Evolutionary conservation across 352 stramenopile species (phyloP).

Genomic region (Phytopythium oedochilum): DNA sequence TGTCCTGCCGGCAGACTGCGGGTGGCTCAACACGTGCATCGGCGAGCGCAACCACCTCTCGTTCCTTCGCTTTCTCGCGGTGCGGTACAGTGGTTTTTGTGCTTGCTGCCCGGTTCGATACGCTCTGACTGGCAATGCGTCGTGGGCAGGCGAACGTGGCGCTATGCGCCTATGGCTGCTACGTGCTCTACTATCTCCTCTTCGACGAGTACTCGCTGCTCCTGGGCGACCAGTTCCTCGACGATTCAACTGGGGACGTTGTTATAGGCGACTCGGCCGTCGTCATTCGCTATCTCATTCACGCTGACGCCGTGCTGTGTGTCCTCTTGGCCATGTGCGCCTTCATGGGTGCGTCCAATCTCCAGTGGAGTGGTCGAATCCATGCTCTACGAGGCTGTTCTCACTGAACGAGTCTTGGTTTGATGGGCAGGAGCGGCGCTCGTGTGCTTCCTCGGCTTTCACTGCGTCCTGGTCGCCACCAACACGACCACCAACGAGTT

Average conservation of each 20-base stretch:
- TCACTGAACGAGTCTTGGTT: background rate
- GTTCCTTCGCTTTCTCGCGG: conserved; percentile 54
- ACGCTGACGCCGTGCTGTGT: conserved; percentile 29
- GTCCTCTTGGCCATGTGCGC: conserved; percentile 41
- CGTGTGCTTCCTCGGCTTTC: conserved; percentile 43
- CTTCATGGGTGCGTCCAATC: conserved; percentile 34
- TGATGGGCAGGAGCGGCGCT: conserved; percentile 15
- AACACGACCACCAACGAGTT: conserved; percentile 77
- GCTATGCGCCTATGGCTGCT: conserved; percentile 44
- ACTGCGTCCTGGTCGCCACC: conserved; percentile 40
- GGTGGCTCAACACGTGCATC: conserved; percentile 66
- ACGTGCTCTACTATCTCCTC: conserved; percentile 43
- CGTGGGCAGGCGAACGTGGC: conserved; percentile 40
- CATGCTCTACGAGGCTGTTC: background rate
- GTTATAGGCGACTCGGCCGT: conserved; percentile 33
- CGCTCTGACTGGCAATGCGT: too few relatives aligned
- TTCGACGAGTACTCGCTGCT: conserved; percentile 34
- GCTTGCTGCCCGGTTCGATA: too few relatives aligned
- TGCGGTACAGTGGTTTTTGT: too few relatives aligned
- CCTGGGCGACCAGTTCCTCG: conserved; percentile 35
- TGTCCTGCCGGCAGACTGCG: conserved; percentile 21
- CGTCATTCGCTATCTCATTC: conserved; percentile 44
- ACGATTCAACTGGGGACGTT: conserved; percentile 26
- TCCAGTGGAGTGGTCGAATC: background rate
- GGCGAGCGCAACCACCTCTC: conserved; percentile 52